Evolutionary conservation across 2,329 filamentous ascomycete species (phyloP), one percentile per base, ranked within the genome.

Genomic region (Xylariaceae sp.): DNA sequence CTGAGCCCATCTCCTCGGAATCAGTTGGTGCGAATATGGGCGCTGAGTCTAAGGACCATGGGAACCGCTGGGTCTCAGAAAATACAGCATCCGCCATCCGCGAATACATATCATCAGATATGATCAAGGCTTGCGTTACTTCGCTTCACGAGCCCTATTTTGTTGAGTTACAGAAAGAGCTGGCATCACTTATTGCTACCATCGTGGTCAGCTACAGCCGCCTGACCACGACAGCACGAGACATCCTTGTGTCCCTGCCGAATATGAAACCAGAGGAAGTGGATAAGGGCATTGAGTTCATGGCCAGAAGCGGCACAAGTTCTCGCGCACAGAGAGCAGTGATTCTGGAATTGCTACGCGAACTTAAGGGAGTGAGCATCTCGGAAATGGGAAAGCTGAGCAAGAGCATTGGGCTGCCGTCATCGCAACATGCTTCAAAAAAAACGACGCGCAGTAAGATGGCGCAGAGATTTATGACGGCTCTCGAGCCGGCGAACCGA

Each of bases 71-170:
- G 6, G 79, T 84, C 2, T 75, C 81, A 0, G 66, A 75, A 0
- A 74, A 78, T 23, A 84, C 85, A 11, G 80, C 85, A 1, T 75
- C 80, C 6, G 88, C 81, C 6, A 89, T 97, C 58, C 86, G 92
- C 46, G 91, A 96, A 67, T 99, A 92, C 72, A 92, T 97, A 67
- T 91, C 87, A 46, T 85, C 86, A 4, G 89, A 96, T 61, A 91
- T 97, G 2, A 82, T 99, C 43, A 91, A 92, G 75, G 91, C 92
- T 0, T 93, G 89, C 66, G 90, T 97, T 69, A 90, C 87, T 1
- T 95, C 90, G 2, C 84, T 99, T 44, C 90, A 97, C 73, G 94
- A 99, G 62, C 87, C 91, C 0, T 97, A 97, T 72, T 99, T 97
- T 72, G 92, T 97, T 27, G 94, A 99, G 63, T 84, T 95, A 58